Conservation (phyloP, 169 alveolate species). For the Plasmodium knowlesi region DNA sequence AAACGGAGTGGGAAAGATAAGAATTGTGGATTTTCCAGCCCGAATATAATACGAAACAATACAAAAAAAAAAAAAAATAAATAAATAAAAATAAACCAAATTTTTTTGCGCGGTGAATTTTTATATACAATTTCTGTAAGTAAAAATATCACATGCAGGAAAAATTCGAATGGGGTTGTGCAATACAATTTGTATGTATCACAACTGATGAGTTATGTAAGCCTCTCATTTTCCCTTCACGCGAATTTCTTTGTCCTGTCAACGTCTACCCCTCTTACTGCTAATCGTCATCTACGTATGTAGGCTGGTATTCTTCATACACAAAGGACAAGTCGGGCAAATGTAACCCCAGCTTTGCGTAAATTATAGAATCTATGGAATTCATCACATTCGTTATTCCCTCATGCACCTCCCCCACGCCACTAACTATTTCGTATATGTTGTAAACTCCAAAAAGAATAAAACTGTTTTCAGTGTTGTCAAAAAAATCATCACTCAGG, state of each 20-base stretch:
- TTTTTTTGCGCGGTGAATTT: background rate
- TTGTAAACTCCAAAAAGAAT: constrained; percentile 73
- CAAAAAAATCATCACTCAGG: constrained; percentile 74
- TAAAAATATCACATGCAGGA: background rate
- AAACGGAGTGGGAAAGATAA: background rate
- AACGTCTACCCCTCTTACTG: background rate
- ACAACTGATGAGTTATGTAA: background rate
- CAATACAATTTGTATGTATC: background rate
- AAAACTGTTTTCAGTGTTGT: constrained; percentile 68
- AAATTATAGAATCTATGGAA: constrained; percentile 57
- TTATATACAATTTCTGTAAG: background rate
- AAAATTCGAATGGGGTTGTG: background rate
- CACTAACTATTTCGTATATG: constrained; percentile 61
- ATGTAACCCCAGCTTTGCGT: constrained; percentile 68
- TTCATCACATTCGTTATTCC: constrained; percentile 9
- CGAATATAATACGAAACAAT: background rate
- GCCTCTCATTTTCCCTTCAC: background rate
- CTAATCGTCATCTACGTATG: constrained; percentile 62
- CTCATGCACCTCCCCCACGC: background rate
- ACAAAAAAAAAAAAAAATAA: background rate
- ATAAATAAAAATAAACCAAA: background rate
- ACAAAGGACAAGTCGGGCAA: constrained; percentile 72
- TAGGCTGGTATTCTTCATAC: constrained; percentile 73
- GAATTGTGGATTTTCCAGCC: background rate
- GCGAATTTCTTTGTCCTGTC: background rate